Evolutionary conservation across 192 early-diverging fungal genomes (phyloP), one percentile per base, ranked within the genome.

Genomic region (Coemansia sp.): DNA sequence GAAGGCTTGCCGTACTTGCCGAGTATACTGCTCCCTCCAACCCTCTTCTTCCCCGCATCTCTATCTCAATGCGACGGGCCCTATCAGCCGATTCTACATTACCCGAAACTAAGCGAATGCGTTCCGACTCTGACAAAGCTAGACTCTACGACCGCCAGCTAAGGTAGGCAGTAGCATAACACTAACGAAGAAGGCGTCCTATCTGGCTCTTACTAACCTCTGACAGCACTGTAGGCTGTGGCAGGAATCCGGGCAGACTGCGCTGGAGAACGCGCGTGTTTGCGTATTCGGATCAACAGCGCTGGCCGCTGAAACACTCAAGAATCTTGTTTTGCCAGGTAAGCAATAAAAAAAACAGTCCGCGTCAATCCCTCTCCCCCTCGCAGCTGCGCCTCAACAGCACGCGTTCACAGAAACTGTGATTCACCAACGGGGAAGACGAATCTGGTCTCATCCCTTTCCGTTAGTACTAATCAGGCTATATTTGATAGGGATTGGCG

Each of bases 261-360:
- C 92, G 0, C 88, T 99, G 27, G 95, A 98, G 72, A 70, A 71
- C 40, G 87, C 97, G 10, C 88, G 88, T 24, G 88, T 99, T 31
- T 93, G 92, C 44, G 86, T 97, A 19, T 64, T 99, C 51, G 91
- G 95, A 68, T 95, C 87, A 27, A 88, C 90, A 14, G 90, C 93
- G 1, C 89, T 90, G 16, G 96, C 93, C 3, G 90, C 93, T 39
- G 97, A 99, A 75, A 87, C 90, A 29, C 85, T 99, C 45, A 99
- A 99, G 76, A 97, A 99, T 72, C 85, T 99, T 31, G 88, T 98
- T 56, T 85, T 99, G 59, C 96, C 97, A 74, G 97, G 97, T 92
- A 86, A 53, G 66, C 10, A 27, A 31, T 21, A 45, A 34, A 70
- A 65, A 45, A 34, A 71, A 64, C 42, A 37, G 19, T 50, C 60